Conservation (phyloP, 2,329 filamentous ascomycete genomes). For the Alternaria infectoria region DNA sequence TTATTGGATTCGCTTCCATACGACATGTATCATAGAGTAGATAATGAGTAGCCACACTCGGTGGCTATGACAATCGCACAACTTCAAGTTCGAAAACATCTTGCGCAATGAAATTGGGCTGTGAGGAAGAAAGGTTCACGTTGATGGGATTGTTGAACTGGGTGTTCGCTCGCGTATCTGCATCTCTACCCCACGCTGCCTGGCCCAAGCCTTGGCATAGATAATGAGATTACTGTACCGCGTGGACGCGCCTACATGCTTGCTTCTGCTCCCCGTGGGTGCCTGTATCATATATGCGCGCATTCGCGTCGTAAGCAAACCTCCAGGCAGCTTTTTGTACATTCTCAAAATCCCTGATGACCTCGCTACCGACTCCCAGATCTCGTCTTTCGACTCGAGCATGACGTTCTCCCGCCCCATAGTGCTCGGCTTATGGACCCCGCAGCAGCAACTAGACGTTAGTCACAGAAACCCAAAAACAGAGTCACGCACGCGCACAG, state of each 20-base stretch:
- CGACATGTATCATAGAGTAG: neutral
- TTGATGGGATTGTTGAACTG: neutral
- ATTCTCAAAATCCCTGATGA: neutral
- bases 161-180: neutral
- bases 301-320: neutral
- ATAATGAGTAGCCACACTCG: neutral
- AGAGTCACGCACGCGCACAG: constrained; percentile 28
- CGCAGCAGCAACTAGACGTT: constrained; percentile 27
- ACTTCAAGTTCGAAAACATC: neutral
- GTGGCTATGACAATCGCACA: neutral
- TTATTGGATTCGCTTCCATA: constrained; percentile 1
- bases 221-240: constrained; percentile 26
- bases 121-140: neutral
- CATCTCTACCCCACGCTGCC: constrained; percentile 23
- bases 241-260: constrained; percentile 10
- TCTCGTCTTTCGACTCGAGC: neutral
- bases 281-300: neutral
- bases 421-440: constrained; percentile 13
- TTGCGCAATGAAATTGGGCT: neutral
- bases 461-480: constrained; percentile 33
- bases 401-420: constrained; percentile 6
- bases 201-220: constrained; percentile 23
- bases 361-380: neutral
- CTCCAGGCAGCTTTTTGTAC: neutral
- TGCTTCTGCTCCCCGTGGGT: constrained; percentile 9